These are phyloP conservation scores for Sporisorium exsertum DNA, from an alignment of 1,284 basidiomycete genomes.

Conservation along the genomic window DNA sequence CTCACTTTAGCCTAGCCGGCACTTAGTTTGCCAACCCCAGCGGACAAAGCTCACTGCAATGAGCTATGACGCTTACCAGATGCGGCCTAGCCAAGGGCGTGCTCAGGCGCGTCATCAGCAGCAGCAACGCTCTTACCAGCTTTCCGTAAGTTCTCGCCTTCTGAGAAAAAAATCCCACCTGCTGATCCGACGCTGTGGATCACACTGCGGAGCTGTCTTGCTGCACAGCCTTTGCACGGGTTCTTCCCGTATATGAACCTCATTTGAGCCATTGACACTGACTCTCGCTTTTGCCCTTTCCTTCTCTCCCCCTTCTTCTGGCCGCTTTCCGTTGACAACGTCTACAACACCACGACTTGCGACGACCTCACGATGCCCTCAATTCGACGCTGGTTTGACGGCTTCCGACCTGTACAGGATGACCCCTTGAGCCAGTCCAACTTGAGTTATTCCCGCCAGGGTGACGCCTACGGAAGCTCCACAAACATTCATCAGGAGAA, in stretches of 20 bases:
- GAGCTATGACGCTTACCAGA: constrained; percentile 36
- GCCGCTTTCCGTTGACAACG: neutral
- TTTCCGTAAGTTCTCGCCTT: constrained; percentile 28
- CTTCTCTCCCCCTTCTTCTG: neutral
- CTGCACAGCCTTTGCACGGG: neutral
- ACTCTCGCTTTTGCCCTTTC: neutral
- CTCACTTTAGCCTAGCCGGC: too few relatives aligned
- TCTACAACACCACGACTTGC: neutral
- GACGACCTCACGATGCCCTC: constrained; percentile 20
- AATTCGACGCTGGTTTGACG: constrained; percentile 27
- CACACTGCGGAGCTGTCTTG: neutral
- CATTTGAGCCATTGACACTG: neutral
- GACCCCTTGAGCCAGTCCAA: constrained; percentile 34
- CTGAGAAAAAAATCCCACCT: neutral
- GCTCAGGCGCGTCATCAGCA: constrained; percentile 20
- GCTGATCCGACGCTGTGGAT: constrained; percentile 3
- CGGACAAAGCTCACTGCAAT: too few relatives aligned
- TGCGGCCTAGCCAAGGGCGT: constrained; percentile 24
- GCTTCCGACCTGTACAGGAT: constrained; percentile 35
- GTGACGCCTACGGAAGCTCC: constrained; percentile 17
- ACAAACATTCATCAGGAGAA: constrained; percentile 31
- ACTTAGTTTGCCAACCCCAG: too few relatives aligned
- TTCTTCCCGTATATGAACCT: neutral
- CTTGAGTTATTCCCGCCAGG: constrained; percentile 18
- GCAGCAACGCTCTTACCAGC: constrained; percentile 33